Base-by-base conservation (phyloP, 1,139 yeast species). In the Geotrichum europaeum region DNA sequence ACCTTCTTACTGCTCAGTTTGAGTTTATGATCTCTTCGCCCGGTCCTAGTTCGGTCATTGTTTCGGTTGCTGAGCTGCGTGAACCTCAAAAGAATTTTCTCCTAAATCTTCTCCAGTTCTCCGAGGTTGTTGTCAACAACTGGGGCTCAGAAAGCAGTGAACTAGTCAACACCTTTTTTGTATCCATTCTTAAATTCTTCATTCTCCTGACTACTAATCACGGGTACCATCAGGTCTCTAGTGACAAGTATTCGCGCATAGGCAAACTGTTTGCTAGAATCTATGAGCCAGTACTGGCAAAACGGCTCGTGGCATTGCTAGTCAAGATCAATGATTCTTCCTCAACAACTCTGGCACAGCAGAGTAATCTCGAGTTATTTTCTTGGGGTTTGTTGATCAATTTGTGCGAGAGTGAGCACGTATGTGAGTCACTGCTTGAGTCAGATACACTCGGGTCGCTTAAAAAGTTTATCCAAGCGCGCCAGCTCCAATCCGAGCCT, bases 331-430 rank as follows among this genome's bases (percentile, higher is more conserved):
- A 18, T 40, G 49, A 49, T 9, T 24, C 47, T n/a, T 28, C 51
- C 20, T 32, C 24, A 22, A 9, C 22, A 13, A 49, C 9, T 4
- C 20, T 43, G 20, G n/a, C 28, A 28, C 24, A n/a, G 24, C 56
- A 53, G 47, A 55, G 53, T 32, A 58, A 60, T 30, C 51, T 56
- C 15, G 59, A 58, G 25, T 57, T 66, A 22, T 65, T 64, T 56
- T 60, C 65, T 1, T 59, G 65, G 58, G 69, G 69, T 2, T 51
- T 66, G 43, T 55, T 66, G 28, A 63, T 66, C 24, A 66, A 64
- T 52, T 55, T 65, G 47, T 59, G 62, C 49, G 66, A 64, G 40
- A 59, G 60, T 40, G 58, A 52, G 40, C 40, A 32, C 2, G 58
- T 65, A 1, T 53, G 59, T 30, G 51, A 50, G 43, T 36, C 34